Conservation (phyloP, 75 land plant species). For the Isoetes taiwanensis region DNA sequence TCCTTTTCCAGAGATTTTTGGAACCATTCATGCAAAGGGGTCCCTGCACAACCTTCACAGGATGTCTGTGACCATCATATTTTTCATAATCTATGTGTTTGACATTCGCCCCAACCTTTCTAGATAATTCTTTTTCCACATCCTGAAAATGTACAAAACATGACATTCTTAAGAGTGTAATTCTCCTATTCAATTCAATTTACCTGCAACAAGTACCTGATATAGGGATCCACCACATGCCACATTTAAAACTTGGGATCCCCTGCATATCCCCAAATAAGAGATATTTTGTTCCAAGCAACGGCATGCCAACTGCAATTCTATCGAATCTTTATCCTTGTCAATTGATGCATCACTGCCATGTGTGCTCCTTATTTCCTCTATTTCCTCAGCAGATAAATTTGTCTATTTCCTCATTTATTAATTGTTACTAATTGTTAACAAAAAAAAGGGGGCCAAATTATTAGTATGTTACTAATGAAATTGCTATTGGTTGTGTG, state of each 20-base stretch:
- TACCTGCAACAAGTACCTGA: conserved; percentile 20
- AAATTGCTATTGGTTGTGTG: no score
- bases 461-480: no score
- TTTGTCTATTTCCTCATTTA: no score
- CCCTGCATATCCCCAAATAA: conserved; percentile 86
- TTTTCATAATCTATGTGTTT: conserved; percentile 69
- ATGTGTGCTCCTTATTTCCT: conserved; percentile 49
- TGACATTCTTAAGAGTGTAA: background rate
- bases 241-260: conserved; percentile 84
- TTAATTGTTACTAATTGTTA: no score
- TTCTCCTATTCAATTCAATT: no score
- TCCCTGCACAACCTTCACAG: conserved; percentile 46
- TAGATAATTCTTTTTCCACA: conserved; percentile 57
- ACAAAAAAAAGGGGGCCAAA: no score
- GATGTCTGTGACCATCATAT: conserved; percentile 85
- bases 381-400: conserved; percentile 45
- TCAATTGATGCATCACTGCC: conserved; percentile 77
- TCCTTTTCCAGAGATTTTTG: conserved; percentile 34
- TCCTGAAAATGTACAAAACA: conserved; percentile 22
- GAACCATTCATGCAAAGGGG: conserved; percentile 80
- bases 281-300: conserved; percentile 82
- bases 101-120: conserved; percentile 15
- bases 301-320: conserved; percentile 55
- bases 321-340: conserved; percentile 71
- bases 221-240: conserved; percentile 85